Evolutionary conservation across 805 yeast genomes (phyloP).

Genomic region (Saturnispora kantuleensis): DNA sequence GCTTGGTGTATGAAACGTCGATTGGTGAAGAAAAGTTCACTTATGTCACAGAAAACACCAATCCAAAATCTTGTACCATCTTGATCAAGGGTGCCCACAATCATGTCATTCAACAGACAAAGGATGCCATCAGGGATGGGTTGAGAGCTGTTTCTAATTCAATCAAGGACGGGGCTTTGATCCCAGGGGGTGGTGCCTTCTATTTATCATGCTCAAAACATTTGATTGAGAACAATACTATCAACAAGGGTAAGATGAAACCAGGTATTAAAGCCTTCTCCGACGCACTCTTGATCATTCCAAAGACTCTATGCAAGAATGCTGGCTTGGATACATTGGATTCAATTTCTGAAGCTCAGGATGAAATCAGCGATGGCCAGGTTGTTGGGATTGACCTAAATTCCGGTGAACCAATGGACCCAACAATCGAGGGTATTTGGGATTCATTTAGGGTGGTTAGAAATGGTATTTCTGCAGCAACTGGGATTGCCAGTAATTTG

Average conservation of each 20-base stretch:
- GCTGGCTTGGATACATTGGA: slow-evolving; percentile 93
- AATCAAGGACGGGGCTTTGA: slow-evolving; percentile 69
- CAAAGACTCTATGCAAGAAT: slow-evolving; percentile 84
- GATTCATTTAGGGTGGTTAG: slow-evolving; percentile 91
- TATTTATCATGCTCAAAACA: slow-evolving; percentile 74
- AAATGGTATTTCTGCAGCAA: slow-evolving; percentile 85
- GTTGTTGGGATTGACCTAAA: slow-evolving; percentile 84
- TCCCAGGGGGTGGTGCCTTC: slow-evolving; percentile 98
- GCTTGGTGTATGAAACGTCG: slow-evolving; percentile 82
- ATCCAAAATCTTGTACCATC: slow-evolving; percentile 87
- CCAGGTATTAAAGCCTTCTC: slow-evolving; percentile 91
- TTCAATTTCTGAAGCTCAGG: slow-evolving; percentile 80
- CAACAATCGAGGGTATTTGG: slow-evolving; percentile 90
- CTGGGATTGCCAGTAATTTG: slow-evolving; percentile 88
- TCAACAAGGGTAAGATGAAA: slow-evolving; percentile 71
- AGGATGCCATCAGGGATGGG: slow-evolving; percentile 97
- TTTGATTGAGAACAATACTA: slow-evolving; percentile 42
- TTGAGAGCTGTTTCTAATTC: slow-evolving; percentile 90
- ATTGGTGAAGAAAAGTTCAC: slow-evolving; percentile 95
- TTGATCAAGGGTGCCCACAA: slow-evolving; percentile 89
- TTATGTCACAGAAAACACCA: slow-evolving; percentile 79
- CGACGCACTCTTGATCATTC: slow-evolving; percentile 82
- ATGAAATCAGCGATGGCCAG: slow-evolving; percentile 71
- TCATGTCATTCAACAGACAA: slow-evolving; percentile 82
- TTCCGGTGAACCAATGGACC: slow-evolving; percentile 94